phyloP scores from a whole-genome alignment of 805 yeast species.

The Wickerhamiella domercqiae region DNA sequence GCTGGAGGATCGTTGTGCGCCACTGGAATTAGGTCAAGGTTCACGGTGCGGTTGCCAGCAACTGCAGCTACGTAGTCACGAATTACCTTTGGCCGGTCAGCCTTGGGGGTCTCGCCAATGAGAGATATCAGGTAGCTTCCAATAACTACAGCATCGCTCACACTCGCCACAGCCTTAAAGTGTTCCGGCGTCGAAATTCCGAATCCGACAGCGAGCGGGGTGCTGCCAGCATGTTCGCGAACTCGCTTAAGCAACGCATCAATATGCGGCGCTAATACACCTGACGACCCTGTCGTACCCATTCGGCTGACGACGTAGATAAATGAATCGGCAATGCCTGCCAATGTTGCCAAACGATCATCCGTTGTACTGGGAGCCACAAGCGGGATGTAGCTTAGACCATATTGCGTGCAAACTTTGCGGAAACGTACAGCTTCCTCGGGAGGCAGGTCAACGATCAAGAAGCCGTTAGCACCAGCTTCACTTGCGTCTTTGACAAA shows the following conservation, averaged over 20 bases:
- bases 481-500: constrained; percentile 61
- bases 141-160: constrained; percentile 91
- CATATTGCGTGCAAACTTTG: constrained; percentile 47
- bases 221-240: constrained; percentile 53
- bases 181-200: constrained; percentile 94
- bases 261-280: constrained; percentile 46
- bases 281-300: constrained; percentile 92
- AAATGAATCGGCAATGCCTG: constrained; percentile 84
- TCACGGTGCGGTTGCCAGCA: constrained; percentile 34
- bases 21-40: constrained; percentile 7
- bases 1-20: constrained; percentile 3
- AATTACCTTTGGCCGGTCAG: constrained; percentile 44
- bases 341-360: constrained; percentile 62
- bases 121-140: constrained; percentile 73
- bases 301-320: constrained; percentile 92
- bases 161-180: constrained; percentile 56
- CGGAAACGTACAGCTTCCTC: constrained; percentile 90
- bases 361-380: constrained; percentile 96
- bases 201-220: constrained; percentile 88
- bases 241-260: constrained; percentile 59
- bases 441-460: constrained; percentile 93
- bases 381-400: constrained; percentile 75
- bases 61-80: constrained; percentile 53
- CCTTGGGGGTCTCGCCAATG: constrained; percentile 43
- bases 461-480: constrained; percentile 91